phyloP scores from a whole-genome alignment of 83 land plant genomes.

The Picea mariana region DNA sequence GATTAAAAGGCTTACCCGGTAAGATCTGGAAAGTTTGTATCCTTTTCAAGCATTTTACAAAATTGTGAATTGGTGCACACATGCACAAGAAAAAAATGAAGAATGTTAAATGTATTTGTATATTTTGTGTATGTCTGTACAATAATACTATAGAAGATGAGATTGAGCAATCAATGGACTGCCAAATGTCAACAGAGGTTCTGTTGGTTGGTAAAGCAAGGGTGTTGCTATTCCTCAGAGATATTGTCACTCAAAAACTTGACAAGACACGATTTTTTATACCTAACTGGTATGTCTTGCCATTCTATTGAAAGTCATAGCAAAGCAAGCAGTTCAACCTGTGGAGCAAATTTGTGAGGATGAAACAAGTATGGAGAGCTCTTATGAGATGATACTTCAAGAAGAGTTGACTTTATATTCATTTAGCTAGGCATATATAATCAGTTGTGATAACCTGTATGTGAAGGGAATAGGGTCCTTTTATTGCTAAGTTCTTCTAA shows the following conservation, averaged over 20 bases:
- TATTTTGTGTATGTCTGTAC: too few species aligned
- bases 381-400: background rate
- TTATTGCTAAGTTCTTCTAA: background rate
- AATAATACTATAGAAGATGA: too few species aligned
- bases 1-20: background rate
- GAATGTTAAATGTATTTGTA: too few species aligned
- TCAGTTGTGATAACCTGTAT: background rate
- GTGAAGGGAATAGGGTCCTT: background rate
- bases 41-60: background rate
- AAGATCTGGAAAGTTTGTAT: background rate
- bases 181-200: too few species aligned
- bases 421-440: background rate
- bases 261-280: background rate
- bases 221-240: background rate
- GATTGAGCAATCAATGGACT: too few species aligned
- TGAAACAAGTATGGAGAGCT: background rate
- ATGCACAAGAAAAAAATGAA: too few species aligned
- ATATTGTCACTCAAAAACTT: background rate
- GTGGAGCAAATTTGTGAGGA: background rate
- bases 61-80: too few species aligned
- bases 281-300: background rate
- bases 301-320: background rate
- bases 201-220: too few species aligned
- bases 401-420: background rate
- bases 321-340: background rate